Evolutionary conservation across 164 flowering plant genomes (phyloP), one percentile per base, ranked within the genome.

Genomic region (Euptelea pleiosperma): DNA sequence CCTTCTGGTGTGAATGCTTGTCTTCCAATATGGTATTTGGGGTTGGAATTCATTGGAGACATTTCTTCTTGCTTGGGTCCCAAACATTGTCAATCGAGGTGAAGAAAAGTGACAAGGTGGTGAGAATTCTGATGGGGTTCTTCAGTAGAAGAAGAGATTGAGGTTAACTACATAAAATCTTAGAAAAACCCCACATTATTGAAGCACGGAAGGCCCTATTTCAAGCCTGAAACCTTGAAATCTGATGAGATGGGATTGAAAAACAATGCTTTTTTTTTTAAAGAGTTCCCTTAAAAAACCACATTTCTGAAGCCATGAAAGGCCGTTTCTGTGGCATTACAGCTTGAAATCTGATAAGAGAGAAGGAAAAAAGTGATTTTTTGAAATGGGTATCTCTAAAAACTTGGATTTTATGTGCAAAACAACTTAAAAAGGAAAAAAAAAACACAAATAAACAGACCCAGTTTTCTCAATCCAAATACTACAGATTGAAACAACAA

Each of bases 1-100:
- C 74, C 90, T 82, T 39, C 91, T 75, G 21, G 90, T 67, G 47
- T 78, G 84, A 60, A 84, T 81, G 72, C 85, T 84, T 4, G 84
- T 88, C 75, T 82, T 80, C 68, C 73, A 74, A 40, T 76, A 73
- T 44, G 76, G 73, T 8, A 84, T 66, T 49, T 72, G 82, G 18
- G 86, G 55, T 36, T 85, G 82, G 22, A 77, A 71, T 16, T 89
- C 96, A 34, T 77, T 64, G 12, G 83, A 61, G 33, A 83, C 31
- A 18, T 85, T 89, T 30, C 80, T 75, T 43, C 58, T 71, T 56
- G 75, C 68, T 24, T 76, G 77, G 10, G 77, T 75, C 43, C 82
- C 83, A 68, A 65, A 74, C 96, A 88, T 88, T 61, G 69, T 68
- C 48, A 12, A 7, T 26, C 39, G 37, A 8, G 36, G 41, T 26